Percentiles rank a stretch among this genome's conserved stretches.
Evolutionary conservation across 352 stramenopile genomes (phyloP).

Genomic region (Pythium plurisporium): DNA sequence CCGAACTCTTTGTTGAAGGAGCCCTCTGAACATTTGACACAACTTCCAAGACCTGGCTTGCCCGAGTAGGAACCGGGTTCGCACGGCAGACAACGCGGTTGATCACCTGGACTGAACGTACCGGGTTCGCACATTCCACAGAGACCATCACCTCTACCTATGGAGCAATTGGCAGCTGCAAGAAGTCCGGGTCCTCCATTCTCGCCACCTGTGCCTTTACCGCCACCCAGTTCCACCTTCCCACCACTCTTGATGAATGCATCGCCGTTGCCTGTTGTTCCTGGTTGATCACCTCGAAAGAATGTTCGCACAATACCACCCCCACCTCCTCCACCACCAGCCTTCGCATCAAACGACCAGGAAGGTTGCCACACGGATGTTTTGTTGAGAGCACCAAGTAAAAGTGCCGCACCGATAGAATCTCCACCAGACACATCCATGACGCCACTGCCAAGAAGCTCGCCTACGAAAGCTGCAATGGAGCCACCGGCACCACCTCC

Average conservation of each 20-base stretch:
- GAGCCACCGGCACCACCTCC: conserved; percentile 69
- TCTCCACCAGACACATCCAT: conserved; percentile 57
- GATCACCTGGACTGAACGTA: conserved; percentile 51
- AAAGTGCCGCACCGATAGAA: conserved; percentile 5
- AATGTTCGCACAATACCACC: conserved; percentile 24
- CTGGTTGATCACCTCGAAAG: conserved; percentile 19
- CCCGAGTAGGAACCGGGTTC: conserved; percentile 59
- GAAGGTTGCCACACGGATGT: conserved; percentile 30
- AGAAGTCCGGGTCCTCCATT: conserved; percentile 47
- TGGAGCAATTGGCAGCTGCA: conserved; percentile 51
- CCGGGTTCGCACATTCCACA: conserved; percentile 63
- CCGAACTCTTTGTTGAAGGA: conserved; percentile 73
- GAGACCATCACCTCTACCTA: conserved; percentile 59
- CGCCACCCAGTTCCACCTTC: conserved; percentile 16
- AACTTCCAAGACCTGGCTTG: conserved; percentile 39
- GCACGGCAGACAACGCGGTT: conserved; percentile 63
- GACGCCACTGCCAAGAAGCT: conserved; percentile 51
- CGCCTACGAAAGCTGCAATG: conserved; percentile 51
- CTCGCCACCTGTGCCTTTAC: conserved; percentile 39
- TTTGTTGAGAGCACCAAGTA: neutral
- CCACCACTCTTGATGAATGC: conserved; percentile 27
- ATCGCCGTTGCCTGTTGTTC: conserved; percentile 26
- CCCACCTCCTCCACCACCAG: conserved; percentile 38
- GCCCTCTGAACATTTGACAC: conserved; percentile 44
- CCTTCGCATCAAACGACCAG: conserved; percentile 15